Percentiles rank a stretch among this genome's conserved stretches.
phyloP scores from a whole-genome alignment of 768 basidiomycete species.

The Daedaleopsis sinensis region DNA sequence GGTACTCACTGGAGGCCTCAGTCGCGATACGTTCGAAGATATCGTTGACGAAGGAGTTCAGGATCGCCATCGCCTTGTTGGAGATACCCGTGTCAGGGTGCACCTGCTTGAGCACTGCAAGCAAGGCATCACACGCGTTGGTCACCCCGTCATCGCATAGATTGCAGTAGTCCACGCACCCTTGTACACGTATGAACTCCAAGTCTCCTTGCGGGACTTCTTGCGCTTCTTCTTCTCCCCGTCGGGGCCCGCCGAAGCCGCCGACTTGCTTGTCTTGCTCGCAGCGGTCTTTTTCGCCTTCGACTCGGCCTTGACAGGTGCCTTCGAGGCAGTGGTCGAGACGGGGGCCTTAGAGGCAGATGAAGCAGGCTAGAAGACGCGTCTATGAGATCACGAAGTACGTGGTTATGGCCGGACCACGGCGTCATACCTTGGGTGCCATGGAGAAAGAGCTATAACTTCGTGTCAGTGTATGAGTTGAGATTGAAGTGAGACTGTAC shows the following conservation, averaged over 20 bases:
- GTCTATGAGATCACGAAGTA: not conserved
- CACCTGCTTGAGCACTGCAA: conserved; percentile 81
- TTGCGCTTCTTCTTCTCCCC: conserved; percentile 79
- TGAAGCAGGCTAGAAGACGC: conserved; percentile 42
- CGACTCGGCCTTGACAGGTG: conserved; percentile 38
- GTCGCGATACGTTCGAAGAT: conserved; percentile 82
- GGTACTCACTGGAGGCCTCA: conserved; percentile 64
- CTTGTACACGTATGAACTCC: conserved; percentile 87
- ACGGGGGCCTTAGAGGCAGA: conserved; percentile 64
- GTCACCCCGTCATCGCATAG: too few species aligned
- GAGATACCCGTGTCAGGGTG: conserved; percentile 95
- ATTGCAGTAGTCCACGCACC: conserved; percentile 41
- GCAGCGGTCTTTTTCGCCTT: conserved; percentile 57
- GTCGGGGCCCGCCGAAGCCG: conserved; percentile 48
- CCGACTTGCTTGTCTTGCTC: conserved; percentile 62
- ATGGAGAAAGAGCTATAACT: conserved; percentile 21
- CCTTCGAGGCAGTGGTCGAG: conserved; percentile 43
- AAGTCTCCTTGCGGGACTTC: conserved; percentile 82
- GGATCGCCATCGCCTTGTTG: conserved; percentile 85
- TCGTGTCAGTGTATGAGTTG: conserved; percentile 1
- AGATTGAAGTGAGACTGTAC: not conserved
- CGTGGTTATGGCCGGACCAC: conserved; percentile 2
- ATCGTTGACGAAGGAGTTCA: conserved; percentile 85
- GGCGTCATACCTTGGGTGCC: conserved; percentile 32
- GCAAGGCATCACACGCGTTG: not conserved